These are phyloP conservation scores for Trichoderma sp. DNA, from an alignment of 2,329 filamentous ascomycete genomes.

Conservation along the genomic window DNA sequence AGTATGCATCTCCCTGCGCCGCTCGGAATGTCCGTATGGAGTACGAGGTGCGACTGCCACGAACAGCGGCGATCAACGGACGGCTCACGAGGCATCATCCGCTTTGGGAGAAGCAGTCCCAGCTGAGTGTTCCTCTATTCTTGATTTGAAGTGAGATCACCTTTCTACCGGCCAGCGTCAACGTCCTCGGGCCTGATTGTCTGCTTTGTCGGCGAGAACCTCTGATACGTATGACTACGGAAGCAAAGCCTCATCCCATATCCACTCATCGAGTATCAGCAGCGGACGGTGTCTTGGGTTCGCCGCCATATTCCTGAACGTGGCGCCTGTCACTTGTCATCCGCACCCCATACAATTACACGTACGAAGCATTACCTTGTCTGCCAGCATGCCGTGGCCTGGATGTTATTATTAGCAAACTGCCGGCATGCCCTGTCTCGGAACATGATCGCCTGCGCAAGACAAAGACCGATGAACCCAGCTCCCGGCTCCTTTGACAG, in stretches of 20 bases:
- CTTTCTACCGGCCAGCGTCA: no score
- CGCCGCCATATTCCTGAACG: background rate
- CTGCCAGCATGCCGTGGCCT: background rate
- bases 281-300: no score
- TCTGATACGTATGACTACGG: no score
- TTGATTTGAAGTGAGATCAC: background rate
- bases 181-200: no score
- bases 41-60: no score
- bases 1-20: background rate
- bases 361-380: background rate
- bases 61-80: background rate
- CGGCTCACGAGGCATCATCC: no score
- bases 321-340: background rate
- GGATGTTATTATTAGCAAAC: slow-evolving; percentile 9
- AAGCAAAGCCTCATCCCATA: no score
- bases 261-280: no score
- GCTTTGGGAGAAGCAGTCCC: background rate
- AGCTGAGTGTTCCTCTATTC: background rate
- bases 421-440: slow-evolving; percentile 15
- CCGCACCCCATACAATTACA: background rate
- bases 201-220: no score
- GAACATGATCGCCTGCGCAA: background rate
- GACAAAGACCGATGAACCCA: background rate
- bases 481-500: background rate
- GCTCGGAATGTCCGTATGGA: background rate